Base-by-base conservation (phyloP, 106 monocot genomes). In the Triglochin maritima region DNA sequence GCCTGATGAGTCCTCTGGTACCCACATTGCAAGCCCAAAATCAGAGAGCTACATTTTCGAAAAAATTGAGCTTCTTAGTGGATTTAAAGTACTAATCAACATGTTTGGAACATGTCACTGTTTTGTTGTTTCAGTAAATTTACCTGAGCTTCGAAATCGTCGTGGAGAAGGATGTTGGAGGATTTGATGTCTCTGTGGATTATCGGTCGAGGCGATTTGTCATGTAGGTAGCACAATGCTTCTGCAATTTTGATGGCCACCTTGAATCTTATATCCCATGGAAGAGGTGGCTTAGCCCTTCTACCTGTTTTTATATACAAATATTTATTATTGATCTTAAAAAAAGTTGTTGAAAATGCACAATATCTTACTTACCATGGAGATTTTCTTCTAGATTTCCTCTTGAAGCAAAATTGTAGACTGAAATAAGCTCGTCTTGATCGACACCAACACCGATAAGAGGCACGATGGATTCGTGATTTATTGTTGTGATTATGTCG, bases 151-250 rank as follows among this genome's bases (percentile, higher is more conserved):
- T 85, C 77, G 64, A 77, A 81, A 47, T 90, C 79, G 46, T 87
- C 81, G n/a, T 72, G 71, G n/a, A 95, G 83, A 69, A 95, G 95
- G 59, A 95, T 87, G 70, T 95, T 90, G 10, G 90, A 90, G 17
- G 95, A 95, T 70, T 95, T 95, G 54, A 90, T 79, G 71, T 95
- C 95, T 80, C 90, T 80, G 62, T 95, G 95, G 69, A 95, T 83
- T 47, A 87, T 81, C 3, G 83, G 76, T 57, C 53, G 67, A 50
- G 79, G 61, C 14, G 72, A 70, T 16, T 63, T 77, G 17, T 17
- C 56, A 66, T 95, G 95, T 2, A 95, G 61, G 71, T 87, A 87
- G 64, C 47, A 73, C 43, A 95, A 58, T 43, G 81, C 89, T 54
- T 83, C 83, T 0, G 95, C 87, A 56, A 87, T 60, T 49, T 83